Evolutionary conservation across 2,329 filamentous ascomycete genomes (phyloP), one percentile per base, ranked within the genome.

Genomic region (Exophiala dermatitidis): DNA sequence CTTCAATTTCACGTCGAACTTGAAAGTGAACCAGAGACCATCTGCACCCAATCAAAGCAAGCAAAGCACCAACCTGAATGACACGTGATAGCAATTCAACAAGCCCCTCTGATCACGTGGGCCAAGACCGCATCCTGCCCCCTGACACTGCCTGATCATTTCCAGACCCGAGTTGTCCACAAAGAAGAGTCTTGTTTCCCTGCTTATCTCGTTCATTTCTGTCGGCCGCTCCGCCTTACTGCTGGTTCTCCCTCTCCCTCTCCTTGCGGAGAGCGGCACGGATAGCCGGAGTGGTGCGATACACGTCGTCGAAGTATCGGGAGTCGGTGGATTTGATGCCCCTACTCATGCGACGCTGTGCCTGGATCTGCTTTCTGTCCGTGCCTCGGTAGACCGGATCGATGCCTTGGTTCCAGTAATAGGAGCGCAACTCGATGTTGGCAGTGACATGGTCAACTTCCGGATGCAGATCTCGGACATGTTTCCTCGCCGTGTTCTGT

Each of bases 381-480:
- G 34, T 43, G 56, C 64, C 40, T 3, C 28, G 53, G 31, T 60
- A 55, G 8, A 50, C 46, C 29, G 45, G 40, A 42, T 59, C 52
- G 32, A 44, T 4, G 12, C 52, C 52, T 2, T 40, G 46, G 30
- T 6, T 26, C 3, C 19, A 26, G 32, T 50, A 58, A 12, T 29
- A 53, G 7, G 43, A 48, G n/a, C 49, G 33, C 7, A 41, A 30
- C 29, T 43, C 42, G 1, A 41, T 44, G 3, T 52, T 12, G 46
- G 37, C 44, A n/a, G 19, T 8, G 26, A 6, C 5, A 26, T 12
- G 9, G 5, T 26, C 6, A 7, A 41, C n/a, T 28, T 44, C 44
- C 38, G 38, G 38, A 41, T 41, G 38, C 19, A 26, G 26, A 1
- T 41, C 38, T 26, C 26, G 10, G 12, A 41, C 12, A 9, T 41